Conservation (phyloP, 2,329 filamentous ascomycete genomes). For the Mariannaea elegans region DNA sequence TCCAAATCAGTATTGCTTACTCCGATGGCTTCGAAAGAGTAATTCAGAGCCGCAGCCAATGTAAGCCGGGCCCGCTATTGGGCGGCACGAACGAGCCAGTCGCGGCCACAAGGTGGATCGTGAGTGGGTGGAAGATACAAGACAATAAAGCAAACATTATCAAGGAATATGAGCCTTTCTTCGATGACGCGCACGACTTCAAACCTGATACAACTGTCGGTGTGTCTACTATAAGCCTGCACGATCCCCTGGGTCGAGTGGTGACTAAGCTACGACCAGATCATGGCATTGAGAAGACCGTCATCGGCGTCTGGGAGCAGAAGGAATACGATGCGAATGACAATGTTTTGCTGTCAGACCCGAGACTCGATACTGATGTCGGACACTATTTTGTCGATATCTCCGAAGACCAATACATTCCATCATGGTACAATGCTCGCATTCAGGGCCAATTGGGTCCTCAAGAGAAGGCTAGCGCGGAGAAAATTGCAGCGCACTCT, state of each 20-base stretch:
- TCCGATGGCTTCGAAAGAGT: background rate
- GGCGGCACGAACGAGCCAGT: background rate
- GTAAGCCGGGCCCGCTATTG: background rate
- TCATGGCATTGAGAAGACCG: background rate
- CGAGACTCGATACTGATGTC: background rate
- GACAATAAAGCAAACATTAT: background rate
- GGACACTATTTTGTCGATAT: background rate
- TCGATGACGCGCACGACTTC: background rate
- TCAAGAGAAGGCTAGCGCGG: background rate
- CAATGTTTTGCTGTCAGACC: background rate
- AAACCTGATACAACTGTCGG: background rate
- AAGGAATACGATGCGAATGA: background rate
- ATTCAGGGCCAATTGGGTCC: background rate
- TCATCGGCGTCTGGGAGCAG: background rate
- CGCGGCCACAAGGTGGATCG: background rate
- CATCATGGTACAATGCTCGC: background rate
- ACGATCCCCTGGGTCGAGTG: background rate
- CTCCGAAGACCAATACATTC: background rate
- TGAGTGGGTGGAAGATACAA: background rate
- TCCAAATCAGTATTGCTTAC: background rate
- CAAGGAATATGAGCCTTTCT: background rate
- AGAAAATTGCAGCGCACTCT: background rate
- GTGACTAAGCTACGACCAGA: background rate
- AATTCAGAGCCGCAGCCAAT: background rate
- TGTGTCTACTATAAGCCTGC: background rate